Evolutionary conservation across 2,329 filamentous ascomycete species (phyloP).

Genomic region (Penicillium sp.): DNA sequence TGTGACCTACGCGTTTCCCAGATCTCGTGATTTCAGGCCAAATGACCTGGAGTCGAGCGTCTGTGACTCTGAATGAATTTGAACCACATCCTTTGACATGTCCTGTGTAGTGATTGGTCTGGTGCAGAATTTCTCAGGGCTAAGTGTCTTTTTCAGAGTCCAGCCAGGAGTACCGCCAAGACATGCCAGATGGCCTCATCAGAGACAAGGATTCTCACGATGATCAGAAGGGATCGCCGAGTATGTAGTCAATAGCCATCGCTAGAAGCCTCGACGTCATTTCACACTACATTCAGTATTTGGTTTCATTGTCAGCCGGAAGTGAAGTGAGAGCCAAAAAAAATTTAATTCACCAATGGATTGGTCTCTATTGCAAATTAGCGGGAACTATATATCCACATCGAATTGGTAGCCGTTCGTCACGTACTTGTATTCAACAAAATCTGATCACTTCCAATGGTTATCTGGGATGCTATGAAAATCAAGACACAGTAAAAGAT

Average conservation of each 20-base stretch:
- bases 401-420: background rate
- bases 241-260: conserved; percentile 5
- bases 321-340: background rate
- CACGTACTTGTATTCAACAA: background rate
- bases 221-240: conserved; percentile 15
- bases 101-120: background rate
- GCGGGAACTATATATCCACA: conserved; percentile 14
- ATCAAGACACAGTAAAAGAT: too few species aligned
- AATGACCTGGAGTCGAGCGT: background rate
- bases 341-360: conserved; percentile 7
- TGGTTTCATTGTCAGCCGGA: background rate
- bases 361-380: conserved; percentile 8
- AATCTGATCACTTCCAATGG: too few species aligned
- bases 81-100: background rate
- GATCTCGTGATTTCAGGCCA: background rate
- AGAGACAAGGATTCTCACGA: conserved; percentile 13
- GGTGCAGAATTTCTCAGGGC: background rate
- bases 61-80: background rate
- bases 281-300: background rate
- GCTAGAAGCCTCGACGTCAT: background rate
- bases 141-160: background rate
- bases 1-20: conserved; percentile 14
- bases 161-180: conserved; percentile 26
- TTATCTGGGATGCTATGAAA: too few species aligned
- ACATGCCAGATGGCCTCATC: conserved; percentile 37